Evolutionary conservation across 441 rosid species (phyloP), one percentile per base, ranked within the genome.

Genomic region (Gossypium schwendimanii): DNA sequence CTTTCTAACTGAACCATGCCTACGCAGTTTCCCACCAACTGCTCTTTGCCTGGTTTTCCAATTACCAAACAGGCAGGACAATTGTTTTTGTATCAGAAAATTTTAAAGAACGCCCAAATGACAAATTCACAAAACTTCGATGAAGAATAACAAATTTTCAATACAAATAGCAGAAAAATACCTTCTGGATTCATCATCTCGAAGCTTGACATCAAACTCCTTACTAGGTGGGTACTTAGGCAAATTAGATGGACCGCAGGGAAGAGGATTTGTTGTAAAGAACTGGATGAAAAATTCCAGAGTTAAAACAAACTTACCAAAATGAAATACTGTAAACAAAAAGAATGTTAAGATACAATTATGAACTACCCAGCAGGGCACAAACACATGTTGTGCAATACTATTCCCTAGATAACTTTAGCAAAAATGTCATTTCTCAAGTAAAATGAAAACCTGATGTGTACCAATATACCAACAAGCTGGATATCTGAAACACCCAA

Each of bases 161-260:
- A 60, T 60, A 59, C 36, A 67, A 65, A 72, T 3, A 21, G 33
- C 4, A 26, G 39, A 71, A 57, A 41, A 58, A 15, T 72, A 93
- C 98, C 92, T 81, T 85, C 84, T 86, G 53, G 85, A 79, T 73
- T 90, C 93, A 71, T 86, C 93, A 66, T 89, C 84, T 61, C 87
- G 87, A 75, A 81, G 81, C 78, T 86, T 93, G 70, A 73, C 88
- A 81, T 86, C 97, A 61, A 87, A 84, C 76, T 93, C 98, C 87
- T 89, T 91, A 81, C 89, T 88, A 44, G 98, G 92, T 50, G 82
- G 89, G 77, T 93, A 88, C 78, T 84, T 93, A 0, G 97, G 97
- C 83, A 91, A 84, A 80, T 86, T 86, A 72, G 91, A 87, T 53
- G 91, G 97, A 26, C 84, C 91, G 63, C 93, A 82, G 3, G 96